Evolutionary conservation across 1,284 basidiomycete species (phyloP).

Genomic region (Trichosporon ovoides): DNA sequence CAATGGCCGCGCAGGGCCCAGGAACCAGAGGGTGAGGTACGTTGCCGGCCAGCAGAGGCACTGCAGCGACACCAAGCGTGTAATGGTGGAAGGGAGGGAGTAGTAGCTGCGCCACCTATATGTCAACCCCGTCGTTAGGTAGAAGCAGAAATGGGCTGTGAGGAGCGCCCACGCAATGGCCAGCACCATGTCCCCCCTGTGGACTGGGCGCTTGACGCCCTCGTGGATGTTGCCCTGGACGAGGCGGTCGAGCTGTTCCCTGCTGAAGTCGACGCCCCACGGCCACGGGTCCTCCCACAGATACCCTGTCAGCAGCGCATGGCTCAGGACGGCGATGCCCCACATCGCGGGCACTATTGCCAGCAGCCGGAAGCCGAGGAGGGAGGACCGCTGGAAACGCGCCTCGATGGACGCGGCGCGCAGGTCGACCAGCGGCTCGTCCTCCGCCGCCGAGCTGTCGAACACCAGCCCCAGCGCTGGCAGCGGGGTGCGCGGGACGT

Average conservation of each 20-base stretch:
- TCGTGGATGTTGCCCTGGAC: slow-evolving; percentile 25
- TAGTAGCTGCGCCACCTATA: slow-evolving; percentile 51
- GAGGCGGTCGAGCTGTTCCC: slow-evolving; percentile 38
- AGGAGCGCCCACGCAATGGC: slow-evolving; percentile 43
- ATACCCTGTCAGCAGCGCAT: slow-evolving; percentile 32
- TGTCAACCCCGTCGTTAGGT: slow-evolving; percentile 48
- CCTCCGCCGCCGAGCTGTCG: slow-evolving; percentile 9
- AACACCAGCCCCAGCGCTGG: not conserved
- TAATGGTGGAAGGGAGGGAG: slow-evolving; percentile 46
- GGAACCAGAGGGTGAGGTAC: slow-evolving; percentile 44
- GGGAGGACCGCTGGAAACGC: slow-evolving; percentile 26
- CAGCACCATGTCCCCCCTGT: slow-evolving; percentile 38
- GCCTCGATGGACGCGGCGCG: slow-evolving; percentile 26
- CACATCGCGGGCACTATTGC: slow-evolving; percentile 40
- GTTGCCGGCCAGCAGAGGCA: slow-evolving; percentile 51
- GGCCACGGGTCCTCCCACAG: slow-evolving; percentile 42
- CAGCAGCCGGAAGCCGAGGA: slow-evolving; percentile 35
- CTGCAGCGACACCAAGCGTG: slow-evolving; percentile 49
- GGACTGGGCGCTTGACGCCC: slow-evolving; percentile 25
- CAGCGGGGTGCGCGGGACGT: too few relatives aligned
- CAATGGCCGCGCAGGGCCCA: slow-evolving; percentile 42
- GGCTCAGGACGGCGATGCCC: slow-evolving; percentile 34
- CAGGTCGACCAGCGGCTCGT: not conserved
- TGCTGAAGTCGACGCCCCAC: slow-evolving; percentile 40
- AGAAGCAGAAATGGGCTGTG: slow-evolving; percentile 49